A percentile compares a stretch with the other conserved stretches of the same genome.
phyloP scores from a whole-genome alignment of 2,329 filamentous ascomycete species.

The Penicillium crustosum region DNA sequence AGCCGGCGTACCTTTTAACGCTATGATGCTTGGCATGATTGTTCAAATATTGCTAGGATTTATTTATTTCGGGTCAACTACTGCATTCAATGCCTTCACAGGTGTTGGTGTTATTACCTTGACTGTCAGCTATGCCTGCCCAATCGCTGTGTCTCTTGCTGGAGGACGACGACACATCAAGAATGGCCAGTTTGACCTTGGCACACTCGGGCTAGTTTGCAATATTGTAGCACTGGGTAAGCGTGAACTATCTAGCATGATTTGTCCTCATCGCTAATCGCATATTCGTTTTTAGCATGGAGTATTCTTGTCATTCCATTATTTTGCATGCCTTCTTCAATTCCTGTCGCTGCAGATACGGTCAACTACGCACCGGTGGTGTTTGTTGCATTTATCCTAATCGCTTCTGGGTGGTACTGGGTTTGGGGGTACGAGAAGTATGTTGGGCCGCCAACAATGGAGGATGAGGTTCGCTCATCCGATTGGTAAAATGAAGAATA shows the following conservation, averaged over 20 bases:
- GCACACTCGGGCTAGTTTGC: conserved; percentile 58
- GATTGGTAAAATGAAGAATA: background rate
- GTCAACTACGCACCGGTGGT: conserved; percentile 75
- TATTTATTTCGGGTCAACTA: conserved; percentile 72
- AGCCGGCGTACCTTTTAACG: conserved; percentile 65
- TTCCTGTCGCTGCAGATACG: conserved; percentile 58
- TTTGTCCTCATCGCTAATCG: background rate
- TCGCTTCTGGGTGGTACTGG: conserved; percentile 66
- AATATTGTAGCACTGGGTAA: conserved; percentile 63
- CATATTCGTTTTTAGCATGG: conserved; percentile 46
- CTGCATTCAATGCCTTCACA: conserved; percentile 76
- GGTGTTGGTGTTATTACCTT: conserved; percentile 75
- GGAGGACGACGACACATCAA: conserved; percentile 58
- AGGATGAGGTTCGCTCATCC: conserved; percentile 10
- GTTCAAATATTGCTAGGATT: conserved; percentile 69
- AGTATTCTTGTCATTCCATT: conserved; percentile 65
- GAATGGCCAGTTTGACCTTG: conserved; percentile 49
- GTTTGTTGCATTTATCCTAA: conserved; percentile 62
- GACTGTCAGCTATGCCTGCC: conserved; percentile 65
- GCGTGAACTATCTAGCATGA: conserved; percentile 24
- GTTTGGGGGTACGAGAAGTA: conserved; percentile 64
- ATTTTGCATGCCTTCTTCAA: conserved; percentile 55
- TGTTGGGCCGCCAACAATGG: conserved; percentile 19
- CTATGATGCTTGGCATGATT: conserved; percentile 63
- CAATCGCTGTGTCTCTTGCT: conserved; percentile 61